These are phyloP conservation scores for Hepatocystis sp. DNA, from an alignment of 169 alveolate genomes.

Conservation along the genomic window DNA sequence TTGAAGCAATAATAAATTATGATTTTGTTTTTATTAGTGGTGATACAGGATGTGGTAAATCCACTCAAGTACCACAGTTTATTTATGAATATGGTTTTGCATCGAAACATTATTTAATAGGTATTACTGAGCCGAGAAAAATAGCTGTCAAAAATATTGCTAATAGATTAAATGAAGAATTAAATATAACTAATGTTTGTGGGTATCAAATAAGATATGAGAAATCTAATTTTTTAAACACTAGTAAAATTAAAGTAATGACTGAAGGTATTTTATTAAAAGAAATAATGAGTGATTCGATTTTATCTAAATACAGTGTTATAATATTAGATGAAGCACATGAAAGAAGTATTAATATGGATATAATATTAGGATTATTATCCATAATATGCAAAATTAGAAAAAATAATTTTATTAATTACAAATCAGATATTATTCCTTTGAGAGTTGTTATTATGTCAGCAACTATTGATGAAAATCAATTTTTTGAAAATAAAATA, in stretches of 20 bases:
- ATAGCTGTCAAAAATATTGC: conserved; percentile 91
- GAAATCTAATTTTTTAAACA: conserved; percentile 85
- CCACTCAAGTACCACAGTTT: conserved; percentile 97
- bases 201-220: conserved; percentile 90
- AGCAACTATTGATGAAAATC: conserved; percentile 94
- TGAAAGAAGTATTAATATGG: conserved; percentile 98
- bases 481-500: conserved; percentile 77
- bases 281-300: conserved; percentile 93
- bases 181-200: conserved; percentile 75
- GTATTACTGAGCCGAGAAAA: conserved; percentile 98
- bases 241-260: conserved; percentile 95
- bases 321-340: conserved; percentile 99
- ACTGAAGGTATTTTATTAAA: conserved; percentile 99
- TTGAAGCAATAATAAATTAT: conserved; percentile 91
- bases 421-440: conserved; percentile 80
- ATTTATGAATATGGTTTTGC: conserved; percentile 95
- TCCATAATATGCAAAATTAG: conserved; percentile 94
- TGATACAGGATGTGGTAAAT: conserved; percentile 99
- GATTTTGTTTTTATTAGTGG: conserved; percentile 96
- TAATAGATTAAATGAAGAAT: conserved; percentile 83
- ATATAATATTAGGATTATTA: conserved; percentile 96
- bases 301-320: conserved; percentile 94
- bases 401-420: conserved; percentile 78
- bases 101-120: conserved; percentile 81
- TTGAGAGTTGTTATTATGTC: conserved; percentile 98